These are phyloP conservation scores for Cystobasidium onofrii DNA, from an alignment of 768 basidiomycete genomes.

Conservation along the genomic window DNA sequence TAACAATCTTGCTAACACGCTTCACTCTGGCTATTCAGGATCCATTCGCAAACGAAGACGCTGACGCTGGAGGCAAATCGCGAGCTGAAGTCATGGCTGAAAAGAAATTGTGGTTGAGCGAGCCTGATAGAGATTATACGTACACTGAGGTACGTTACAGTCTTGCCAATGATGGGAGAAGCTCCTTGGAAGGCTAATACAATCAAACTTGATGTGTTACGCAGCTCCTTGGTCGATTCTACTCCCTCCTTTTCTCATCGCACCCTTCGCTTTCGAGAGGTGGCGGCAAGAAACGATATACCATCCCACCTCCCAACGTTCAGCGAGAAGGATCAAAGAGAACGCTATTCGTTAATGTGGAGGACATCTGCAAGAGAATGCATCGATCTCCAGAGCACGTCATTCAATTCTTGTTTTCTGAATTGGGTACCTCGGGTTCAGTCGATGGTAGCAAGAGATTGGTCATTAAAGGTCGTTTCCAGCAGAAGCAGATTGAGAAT, in stretches of 20 bases:
- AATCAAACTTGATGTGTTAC: not conserved
- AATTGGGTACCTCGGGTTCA: constrained; percentile 94
- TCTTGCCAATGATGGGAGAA: not conserved
- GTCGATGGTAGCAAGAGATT: constrained; percentile 85
- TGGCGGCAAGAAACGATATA: constrained; percentile 78
- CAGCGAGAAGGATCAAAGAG: constrained; percentile 96
- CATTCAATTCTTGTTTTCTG: constrained; percentile 91
- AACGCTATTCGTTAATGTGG: constrained; percentile 90
- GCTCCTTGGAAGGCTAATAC: too few relatives aligned
- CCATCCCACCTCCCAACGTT: constrained; percentile 89
- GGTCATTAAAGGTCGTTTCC: constrained; percentile 96
- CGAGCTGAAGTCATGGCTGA: constrained; percentile 65
- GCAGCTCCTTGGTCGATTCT: constrained; percentile 91
- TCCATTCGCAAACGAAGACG: constrained; percentile 36
- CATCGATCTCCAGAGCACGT: constrained; percentile 96
- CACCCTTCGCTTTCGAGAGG: constrained; percentile 66
- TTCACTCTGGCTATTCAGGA: constrained; percentile 11
- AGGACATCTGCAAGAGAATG: constrained; percentile 97
- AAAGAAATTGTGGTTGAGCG: constrained; percentile 63
- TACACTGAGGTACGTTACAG: constrained; percentile 69
- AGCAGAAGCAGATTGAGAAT: constrained; percentile 96
- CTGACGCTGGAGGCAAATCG: constrained; percentile 35
- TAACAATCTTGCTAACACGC: too few relatives aligned
- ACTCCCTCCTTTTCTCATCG: constrained; percentile 77
- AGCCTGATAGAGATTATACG: constrained; percentile 88